Evolutionary conservation across 2,329 filamentous ascomycete genomes (phyloP), one percentile per base, ranked within the genome.

Genomic region (Fusarium agapanthi): DNA sequence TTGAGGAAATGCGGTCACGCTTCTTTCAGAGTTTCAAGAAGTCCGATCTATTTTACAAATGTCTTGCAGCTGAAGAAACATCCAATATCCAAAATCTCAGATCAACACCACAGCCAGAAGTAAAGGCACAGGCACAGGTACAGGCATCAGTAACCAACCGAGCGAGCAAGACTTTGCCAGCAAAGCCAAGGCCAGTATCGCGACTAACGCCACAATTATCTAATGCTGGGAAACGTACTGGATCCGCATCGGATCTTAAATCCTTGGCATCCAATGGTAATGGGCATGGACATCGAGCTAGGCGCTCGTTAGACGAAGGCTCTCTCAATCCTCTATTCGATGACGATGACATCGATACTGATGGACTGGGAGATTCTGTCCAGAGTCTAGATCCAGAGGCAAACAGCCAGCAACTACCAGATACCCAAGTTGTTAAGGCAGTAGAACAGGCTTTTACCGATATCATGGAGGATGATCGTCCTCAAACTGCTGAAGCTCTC

Each of bases 1-100:
- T 98, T 63, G 93, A 97, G 68, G 91, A 93, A 75, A 93, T 99
- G 89, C 92, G 95, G 77, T 89, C 90, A 28, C 89, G 88, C 20
- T 90, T 97, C 78, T 96, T 96, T 72, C 90, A 92, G 24, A 90
- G 89, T 26, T 99, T 99, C 84, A 97, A 95, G 79, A 93, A 91
- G 75, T 97, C 96, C 0, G 96, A 98, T 78, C 83, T 99, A 2
- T 99, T 95, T 80, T 98, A 96, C 85, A 99, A 99, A 80, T 98
- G 95, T 79, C 86, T 99, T 3, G 94, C 95, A 13, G 93, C 95
- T 18, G 94, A 97, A 77, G 95, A 97, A 81, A 87, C 89, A 45
- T 86, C 88, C 4, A 85, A 79, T 55, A 64, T 75, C 12, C 79
- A 79, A 34, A 65, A 76, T 40, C 65, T 68, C 15, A 70, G 76